phyloP scores from a whole-genome alignment of 108 stramenopile genomes.

The Cyclotella distinguenda region DNA sequence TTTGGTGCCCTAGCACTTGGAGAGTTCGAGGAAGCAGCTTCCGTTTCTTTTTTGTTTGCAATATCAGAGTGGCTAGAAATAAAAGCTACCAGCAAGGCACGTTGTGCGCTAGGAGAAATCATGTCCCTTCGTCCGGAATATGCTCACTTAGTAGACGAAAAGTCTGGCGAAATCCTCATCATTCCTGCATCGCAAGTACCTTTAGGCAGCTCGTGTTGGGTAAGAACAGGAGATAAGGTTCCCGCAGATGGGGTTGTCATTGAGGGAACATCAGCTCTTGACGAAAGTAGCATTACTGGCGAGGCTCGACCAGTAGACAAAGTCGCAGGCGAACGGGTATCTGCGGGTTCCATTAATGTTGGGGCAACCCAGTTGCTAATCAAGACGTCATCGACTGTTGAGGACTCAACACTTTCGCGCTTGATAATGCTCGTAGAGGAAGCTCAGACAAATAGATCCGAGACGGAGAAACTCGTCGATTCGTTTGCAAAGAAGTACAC shows the following conservation, averaged over 20 bases:
- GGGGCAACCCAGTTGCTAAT: conserved; percentile 71
- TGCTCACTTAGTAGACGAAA: conserved; percentile 73
- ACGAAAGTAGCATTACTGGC: conserved; percentile 94
- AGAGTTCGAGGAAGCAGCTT: conserved; percentile 86
- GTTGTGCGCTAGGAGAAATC: conserved; percentile 71
- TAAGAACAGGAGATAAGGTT: conserved; percentile 91
- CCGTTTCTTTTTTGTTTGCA: conserved; percentile 83
- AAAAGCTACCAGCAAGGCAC: conserved; percentile 69
- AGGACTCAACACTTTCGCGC: conserved; percentile 78
- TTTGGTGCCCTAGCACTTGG: conserved; percentile 74
- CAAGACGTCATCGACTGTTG: conserved; percentile 67
- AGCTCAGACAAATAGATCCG: conserved; percentile 79
- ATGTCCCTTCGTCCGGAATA: conserved; percentile 77
- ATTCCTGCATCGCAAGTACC: conserved; percentile 72
- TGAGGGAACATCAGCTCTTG: conserved; percentile 79
- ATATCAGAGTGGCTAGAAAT: conserved; percentile 82
- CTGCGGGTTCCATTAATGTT: conserved; percentile 84
- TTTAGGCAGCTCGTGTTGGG: conserved; percentile 77
- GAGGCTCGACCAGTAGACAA: conserved; percentile 82
- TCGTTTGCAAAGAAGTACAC: conserved; percentile 85
- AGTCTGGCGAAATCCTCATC: conserved; percentile 54
- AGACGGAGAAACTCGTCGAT: conserved; percentile 88
- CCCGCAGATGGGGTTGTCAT: conserved; percentile 91
- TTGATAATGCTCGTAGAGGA: conserved; percentile 79
- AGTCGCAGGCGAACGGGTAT: conserved; percentile 58